Evolutionary conservation across 2,329 filamentous ascomycete species (phyloP).

Genomic region (Diaporthe aspalathi): DNA sequence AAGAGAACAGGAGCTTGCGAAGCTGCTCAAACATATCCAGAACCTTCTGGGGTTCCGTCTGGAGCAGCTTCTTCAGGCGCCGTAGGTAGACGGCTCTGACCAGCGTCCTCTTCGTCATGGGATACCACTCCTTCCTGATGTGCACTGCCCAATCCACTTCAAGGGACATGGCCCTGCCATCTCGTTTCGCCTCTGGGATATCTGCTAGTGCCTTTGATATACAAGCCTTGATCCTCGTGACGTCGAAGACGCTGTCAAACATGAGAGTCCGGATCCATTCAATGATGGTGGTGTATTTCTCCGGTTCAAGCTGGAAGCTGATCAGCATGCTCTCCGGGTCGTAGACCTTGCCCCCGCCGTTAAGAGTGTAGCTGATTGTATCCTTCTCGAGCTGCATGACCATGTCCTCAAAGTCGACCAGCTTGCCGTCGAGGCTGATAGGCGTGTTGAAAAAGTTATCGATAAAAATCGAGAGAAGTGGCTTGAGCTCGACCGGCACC

Average conservation of each 20-base stretch:
- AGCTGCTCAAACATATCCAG: conserved; percentile 82
- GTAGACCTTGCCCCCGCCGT: conserved; percentile 74
- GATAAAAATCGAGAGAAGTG: conserved; percentile 84
- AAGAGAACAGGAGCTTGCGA: conserved; percentile 79
- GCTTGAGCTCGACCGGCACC: conserved; percentile 84
- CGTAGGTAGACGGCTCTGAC: conserved; percentile 91
- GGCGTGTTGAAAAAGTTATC: conserved; percentile 97
- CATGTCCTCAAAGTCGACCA: conserved; percentile 89
- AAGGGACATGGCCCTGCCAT: conserved; percentile 75
- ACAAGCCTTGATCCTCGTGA: conserved; percentile 69
- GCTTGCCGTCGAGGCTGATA: conserved; percentile 79
- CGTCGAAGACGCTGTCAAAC: conserved; percentile 90
- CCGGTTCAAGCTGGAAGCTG: conserved; percentile 85
- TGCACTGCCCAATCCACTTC: conserved; percentile 83
- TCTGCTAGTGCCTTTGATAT: conserved; percentile 89
- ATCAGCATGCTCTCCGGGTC: conserved; percentile 86
- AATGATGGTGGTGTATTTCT: conserved; percentile 86
- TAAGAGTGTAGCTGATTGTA: conserved; percentile 85
- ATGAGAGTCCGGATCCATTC: conserved; percentile 88
- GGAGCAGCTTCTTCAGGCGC: conserved; percentile 82
- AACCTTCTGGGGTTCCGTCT: conserved; percentile 79
- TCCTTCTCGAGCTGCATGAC: conserved; percentile 92
- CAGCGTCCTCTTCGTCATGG: conserved; percentile 82
- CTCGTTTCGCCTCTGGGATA: conserved; percentile 91
- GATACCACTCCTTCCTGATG: conserved; percentile 78